A percentile compares a stretch with the other conserved stretches of the same genome.
Conservation (phyloP, 805 yeast genomes). For the Candida bentonensis region DNA sequence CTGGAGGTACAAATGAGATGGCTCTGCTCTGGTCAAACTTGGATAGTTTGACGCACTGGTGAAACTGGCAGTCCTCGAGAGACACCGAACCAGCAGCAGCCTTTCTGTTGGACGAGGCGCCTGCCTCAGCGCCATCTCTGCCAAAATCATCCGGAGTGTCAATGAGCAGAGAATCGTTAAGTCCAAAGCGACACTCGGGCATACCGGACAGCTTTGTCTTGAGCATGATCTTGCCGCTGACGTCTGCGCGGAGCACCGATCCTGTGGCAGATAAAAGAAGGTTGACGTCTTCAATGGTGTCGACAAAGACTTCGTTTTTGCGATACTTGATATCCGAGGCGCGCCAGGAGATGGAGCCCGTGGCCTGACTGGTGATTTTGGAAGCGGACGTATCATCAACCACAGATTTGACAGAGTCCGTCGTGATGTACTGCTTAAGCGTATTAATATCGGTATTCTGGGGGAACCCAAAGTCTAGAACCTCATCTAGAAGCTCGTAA, state of each 20-base stretch:
- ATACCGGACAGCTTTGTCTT: slow-evolving; percentile 64
- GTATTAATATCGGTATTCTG: slow-evolving; percentile 41
- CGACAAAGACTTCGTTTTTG: slow-evolving; percentile 65
- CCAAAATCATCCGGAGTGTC: slow-evolving; percentile 11
- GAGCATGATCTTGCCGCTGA: slow-evolving; percentile 63
- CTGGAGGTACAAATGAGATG: slow-evolving; percentile 73
- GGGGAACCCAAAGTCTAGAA: slow-evolving; percentile 67
- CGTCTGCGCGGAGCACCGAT: slow-evolving; percentile 49
- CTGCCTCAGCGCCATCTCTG: slow-evolving; percentile 13
- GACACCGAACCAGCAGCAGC: slow-evolving; percentile 37
- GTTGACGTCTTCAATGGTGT: slow-evolving; percentile 62
- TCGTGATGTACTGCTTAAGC: slow-evolving; percentile 26
- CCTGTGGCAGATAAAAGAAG: slow-evolving; percentile 49
- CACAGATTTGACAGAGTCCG: slow-evolving; percentile 17
- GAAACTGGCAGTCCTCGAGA: slow-evolving; percentile 70
- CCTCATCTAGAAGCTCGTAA: slow-evolving; percentile 67
- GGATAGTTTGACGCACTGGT: slow-evolving; percentile 68
- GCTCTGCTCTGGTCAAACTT: slow-evolving; percentile 50
- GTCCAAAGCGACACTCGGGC: slow-evolving; percentile 73
- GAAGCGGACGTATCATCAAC: slow-evolving; percentile 9
- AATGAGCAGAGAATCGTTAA: slow-evolving; percentile 37
- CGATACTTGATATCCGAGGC: slow-evolving; percentile 56
- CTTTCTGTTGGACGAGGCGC: slow-evolving; percentile 17
- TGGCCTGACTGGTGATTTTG: slow-evolving; percentile 22
- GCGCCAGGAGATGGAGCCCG: slow-evolving; percentile 53